Percentiles rank a stretch among this genome's conserved stretches.
Conservation (phyloP, 2,329 filamentous ascomycete species). For the Cladosporium sphaerospermum region DNA sequence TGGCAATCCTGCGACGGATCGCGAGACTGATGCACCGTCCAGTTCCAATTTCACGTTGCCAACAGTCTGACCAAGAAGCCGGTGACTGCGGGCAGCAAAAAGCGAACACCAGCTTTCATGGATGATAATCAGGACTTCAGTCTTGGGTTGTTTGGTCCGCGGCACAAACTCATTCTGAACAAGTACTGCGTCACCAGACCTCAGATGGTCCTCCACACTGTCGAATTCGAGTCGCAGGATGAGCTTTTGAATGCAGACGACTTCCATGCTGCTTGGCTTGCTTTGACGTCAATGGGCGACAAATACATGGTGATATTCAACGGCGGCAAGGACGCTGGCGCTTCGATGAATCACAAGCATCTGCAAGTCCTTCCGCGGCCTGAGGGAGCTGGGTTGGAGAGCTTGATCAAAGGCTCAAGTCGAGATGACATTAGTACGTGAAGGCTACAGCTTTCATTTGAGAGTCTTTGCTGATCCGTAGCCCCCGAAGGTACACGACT, state of each 20-base stretch:
- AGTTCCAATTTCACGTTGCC: constrained; percentile 15
- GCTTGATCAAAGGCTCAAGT: constrained; percentile 16
- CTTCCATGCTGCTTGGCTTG: constrained; percentile 33
- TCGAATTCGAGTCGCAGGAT: constrained; percentile 33
- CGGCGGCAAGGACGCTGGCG: constrained; percentile 40
- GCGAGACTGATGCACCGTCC: neutral
- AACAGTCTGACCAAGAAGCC: constrained; percentile 10
- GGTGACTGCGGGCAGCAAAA: neutral
- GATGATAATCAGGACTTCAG: constrained; percentile 22
- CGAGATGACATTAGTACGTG: constrained; percentile 10
- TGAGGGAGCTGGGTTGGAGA: constrained; percentile 14
- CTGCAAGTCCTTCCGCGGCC: constrained; percentile 37
- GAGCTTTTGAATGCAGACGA: constrained; percentile 34
- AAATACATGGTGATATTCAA: constrained; percentile 40
- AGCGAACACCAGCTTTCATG: constrained; percentile 13
- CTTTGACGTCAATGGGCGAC: constrained; percentile 25
- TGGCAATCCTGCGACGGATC: neutral
- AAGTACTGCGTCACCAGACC: constrained; percentile 34
- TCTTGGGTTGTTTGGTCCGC: constrained; percentile 23
- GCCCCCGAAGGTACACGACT: neutral
- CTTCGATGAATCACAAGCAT: constrained; percentile 42
- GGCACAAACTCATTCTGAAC: constrained; percentile 33
- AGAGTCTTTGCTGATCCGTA: too few species aligned
- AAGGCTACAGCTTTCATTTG: too few species aligned
- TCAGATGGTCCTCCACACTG: constrained; percentile 36